These are phyloP conservation scores for Kluyveromyces wickerhamii DNA, from an alignment of 805 yeast genomes.

Conservation along the genomic window DNA sequence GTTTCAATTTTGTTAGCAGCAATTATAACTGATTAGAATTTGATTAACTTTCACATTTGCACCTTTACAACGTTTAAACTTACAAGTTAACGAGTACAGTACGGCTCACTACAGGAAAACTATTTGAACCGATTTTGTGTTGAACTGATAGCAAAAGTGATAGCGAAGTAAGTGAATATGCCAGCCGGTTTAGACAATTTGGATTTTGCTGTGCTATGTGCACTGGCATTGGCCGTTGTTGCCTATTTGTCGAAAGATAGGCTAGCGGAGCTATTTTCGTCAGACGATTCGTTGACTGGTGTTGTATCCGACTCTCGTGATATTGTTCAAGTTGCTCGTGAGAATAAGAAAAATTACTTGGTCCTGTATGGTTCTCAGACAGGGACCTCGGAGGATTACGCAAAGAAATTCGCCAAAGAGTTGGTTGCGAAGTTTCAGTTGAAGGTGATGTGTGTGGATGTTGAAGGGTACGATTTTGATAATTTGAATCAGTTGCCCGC, in stretches of 20 bases:
- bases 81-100: too few species aligned
- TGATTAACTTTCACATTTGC: too few species aligned
- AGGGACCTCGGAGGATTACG: conserved; percentile 97
- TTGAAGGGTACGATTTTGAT: conserved; percentile 83
- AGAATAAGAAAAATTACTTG: conserved; percentile 63
- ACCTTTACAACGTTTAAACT: too few species aligned
- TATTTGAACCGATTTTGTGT: too few species aligned
- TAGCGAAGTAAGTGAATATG: too few species aligned
- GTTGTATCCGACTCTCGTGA: conserved; percentile 43
- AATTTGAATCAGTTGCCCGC: conserved; percentile 56
- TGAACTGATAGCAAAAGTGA: too few species aligned
- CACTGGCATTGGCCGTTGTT: conserved; percentile 54
- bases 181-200: conserved; percentile 53
- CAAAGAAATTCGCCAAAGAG: conserved; percentile 84
- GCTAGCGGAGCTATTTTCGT: conserved; percentile 28
- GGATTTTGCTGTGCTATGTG: conserved; percentile 61
- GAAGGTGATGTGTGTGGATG: conserved; percentile 76
- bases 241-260: conserved; percentile 62
- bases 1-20: too few species aligned
- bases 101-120: too few species aligned
- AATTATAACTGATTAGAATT: too few species aligned
- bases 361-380: conserved; percentile 94
- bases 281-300: conserved; percentile 33
- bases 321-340: conserved; percentile 47
- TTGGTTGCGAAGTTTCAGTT: conserved; percentile 74